These are phyloP conservation scores for Dioscorea alata DNA, from an alignment of 106 monocot genomes.

Conservation along the genomic window DNA sequence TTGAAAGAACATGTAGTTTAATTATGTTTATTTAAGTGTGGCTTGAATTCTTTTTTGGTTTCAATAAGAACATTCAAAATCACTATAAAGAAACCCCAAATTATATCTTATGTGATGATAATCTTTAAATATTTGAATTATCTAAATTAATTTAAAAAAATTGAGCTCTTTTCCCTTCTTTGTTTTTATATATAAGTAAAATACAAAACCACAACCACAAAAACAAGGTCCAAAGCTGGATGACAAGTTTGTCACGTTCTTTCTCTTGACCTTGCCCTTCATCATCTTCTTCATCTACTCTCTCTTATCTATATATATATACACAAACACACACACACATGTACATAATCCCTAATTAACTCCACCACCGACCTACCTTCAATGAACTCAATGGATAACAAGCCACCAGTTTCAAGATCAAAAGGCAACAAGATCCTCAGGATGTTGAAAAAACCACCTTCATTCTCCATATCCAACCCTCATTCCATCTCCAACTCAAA, in stretches of 20 bases:
- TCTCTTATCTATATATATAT: background rate
- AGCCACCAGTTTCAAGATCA: background rate
- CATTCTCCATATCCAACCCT: slow-evolving; percentile 6
- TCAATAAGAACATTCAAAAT: too few relatives aligned
- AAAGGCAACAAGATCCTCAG: slow-evolving; percentile 3
- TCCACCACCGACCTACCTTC: background rate
- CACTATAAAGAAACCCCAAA: too few relatives aligned
- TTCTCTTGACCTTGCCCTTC: background rate
- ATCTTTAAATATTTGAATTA: too few relatives aligned
- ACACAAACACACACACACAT: too few relatives aligned
- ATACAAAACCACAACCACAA: background rate
- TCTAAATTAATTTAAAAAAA: background rate
- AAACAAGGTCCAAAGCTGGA: background rate
- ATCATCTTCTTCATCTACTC: background rate
- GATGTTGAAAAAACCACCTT: background rate
- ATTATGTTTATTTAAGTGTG: too few relatives aligned
- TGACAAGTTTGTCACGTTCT: background rate
- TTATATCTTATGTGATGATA: too few relatives aligned
- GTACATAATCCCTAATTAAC: background rate
- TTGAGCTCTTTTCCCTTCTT: background rate
- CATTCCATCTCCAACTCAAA: background rate
- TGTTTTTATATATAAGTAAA: background rate
- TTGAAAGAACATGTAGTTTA: too few relatives aligned
- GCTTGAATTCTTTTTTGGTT: too few relatives aligned
- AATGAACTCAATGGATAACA: slow-evolving; percentile 8